phyloP scores from a whole-genome alignment of 1,284 basidiomycete genomes.

The Schizophyllum amplum region DNA sequence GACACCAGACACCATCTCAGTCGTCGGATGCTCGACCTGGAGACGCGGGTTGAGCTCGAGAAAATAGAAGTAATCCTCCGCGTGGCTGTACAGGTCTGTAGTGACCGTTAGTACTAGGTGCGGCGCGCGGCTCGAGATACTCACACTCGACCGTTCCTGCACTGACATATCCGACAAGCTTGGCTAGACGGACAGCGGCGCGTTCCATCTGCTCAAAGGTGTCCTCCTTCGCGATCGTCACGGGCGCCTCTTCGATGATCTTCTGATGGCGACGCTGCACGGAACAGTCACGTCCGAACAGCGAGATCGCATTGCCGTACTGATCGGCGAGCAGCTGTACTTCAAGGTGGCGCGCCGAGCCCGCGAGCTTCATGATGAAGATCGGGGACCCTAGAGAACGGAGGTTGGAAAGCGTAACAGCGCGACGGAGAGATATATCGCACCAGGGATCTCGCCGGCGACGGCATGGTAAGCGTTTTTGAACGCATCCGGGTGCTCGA shows the following conservation, averaged over 20 bases:
- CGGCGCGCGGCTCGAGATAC: slow-evolving; percentile 17
- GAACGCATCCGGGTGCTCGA: slow-evolving; percentile 80
- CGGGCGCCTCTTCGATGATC: slow-evolving; percentile 99
- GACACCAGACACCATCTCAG: slow-evolving; percentile 98
- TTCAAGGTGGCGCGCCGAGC: slow-evolving; percentile 94
- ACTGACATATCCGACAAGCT: slow-evolving; percentile 98
- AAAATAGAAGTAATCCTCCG: slow-evolving; percentile 94
- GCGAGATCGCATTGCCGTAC: slow-evolving; percentile 98
- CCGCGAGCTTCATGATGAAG: slow-evolving; percentile 99
- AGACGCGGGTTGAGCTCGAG: slow-evolving; percentile 99
- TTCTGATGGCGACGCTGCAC: slow-evolving; percentile 99
- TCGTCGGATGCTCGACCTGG: slow-evolving; percentile 99
- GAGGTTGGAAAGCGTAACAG: slow-evolving; percentile 6
- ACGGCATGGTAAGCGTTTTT: slow-evolving; percentile 94
- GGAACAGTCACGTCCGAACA: slow-evolving; percentile 99
- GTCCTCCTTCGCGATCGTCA: slow-evolving; percentile 89
- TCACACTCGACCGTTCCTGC: slow-evolving; percentile 97
- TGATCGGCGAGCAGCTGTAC: slow-evolving; percentile 99
- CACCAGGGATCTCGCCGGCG: slow-evolving; percentile 93
- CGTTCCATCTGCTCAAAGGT: slow-evolving; percentile 98
- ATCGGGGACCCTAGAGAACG: slow-evolving; percentile 81
- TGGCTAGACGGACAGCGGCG: slow-evolving; percentile 94
- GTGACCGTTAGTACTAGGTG: slow-evolving; percentile 5
- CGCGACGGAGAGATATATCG: slow-evolving; percentile 14
- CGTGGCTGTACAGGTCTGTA: slow-evolving; percentile 89